phyloP scores from a whole-genome alignment of 805 yeast genomes.

The Schwanniomyces occidentalis region DNA sequence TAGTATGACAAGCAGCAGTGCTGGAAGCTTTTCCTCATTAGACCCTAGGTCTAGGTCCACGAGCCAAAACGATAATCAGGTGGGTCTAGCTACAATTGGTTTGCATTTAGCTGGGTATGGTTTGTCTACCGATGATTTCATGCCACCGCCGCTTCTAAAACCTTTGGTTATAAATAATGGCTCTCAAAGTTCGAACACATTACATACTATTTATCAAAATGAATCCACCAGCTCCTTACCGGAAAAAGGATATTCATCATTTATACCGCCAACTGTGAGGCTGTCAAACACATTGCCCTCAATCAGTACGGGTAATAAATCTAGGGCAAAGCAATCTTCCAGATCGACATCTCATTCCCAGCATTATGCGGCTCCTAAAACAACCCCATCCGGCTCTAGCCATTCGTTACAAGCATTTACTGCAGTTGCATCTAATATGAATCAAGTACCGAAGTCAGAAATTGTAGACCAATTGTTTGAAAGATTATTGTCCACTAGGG shows the following conservation, averaged over 20 bases:
- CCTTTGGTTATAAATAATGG: not conserved
- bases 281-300: constrained; percentile 3
- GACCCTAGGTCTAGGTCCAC: constrained; percentile 12
- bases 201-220: constrained; percentile 1
- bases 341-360: not conserved
- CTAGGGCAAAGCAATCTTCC: not conserved
- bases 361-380: constrained; percentile 1
- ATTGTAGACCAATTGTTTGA: constrained; percentile 43
- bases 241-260: not conserved
- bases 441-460: constrained; percentile 34
- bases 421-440: constrained; percentile 29
- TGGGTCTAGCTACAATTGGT: constrained; percentile 22
- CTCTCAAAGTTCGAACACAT: not conserved
- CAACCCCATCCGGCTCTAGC: constrained; percentile 10
- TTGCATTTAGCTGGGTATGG: constrained; percentile 30
- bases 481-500: constrained; percentile 35
- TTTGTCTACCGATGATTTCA: constrained; percentile 24
- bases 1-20: constrained; percentile 5
- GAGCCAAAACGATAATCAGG: constrained; percentile 1
- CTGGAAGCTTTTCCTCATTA: constrained; percentile 12
- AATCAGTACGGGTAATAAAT: not conserved
- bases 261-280: constrained; percentile 1
- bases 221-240: constrained; percentile 5
- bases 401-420: constrained; percentile 35
- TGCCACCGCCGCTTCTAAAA: constrained; percentile 20